These are phyloP conservation scores for Bruguiera parviflora DNA, from an alignment of 345 rosid genomes.

Conservation along the genomic window DNA sequence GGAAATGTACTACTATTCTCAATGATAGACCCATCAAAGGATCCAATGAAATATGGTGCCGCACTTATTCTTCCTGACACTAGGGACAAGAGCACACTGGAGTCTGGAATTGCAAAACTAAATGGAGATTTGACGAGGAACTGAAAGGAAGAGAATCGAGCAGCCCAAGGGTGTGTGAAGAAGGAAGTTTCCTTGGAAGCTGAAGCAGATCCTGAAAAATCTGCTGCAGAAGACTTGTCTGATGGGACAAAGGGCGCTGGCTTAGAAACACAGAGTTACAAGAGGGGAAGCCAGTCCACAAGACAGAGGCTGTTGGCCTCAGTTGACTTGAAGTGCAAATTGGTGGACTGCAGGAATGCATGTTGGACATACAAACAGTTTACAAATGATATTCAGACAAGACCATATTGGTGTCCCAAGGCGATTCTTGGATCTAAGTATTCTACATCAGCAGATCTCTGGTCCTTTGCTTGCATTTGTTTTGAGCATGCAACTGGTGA, in stretches of 20 bases:
- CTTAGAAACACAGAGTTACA: constrained; percentile 30
- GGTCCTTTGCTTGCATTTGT: constrained; percentile 80
- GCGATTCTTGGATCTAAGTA: constrained; percentile 75
- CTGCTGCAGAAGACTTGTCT: constrained; percentile 32
- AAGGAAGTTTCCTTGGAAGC: constrained; percentile 39
- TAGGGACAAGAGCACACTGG: constrained; percentile 35
- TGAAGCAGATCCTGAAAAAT: constrained; percentile 37
- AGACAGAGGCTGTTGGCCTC: constrained; percentile 49
- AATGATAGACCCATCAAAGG: constrained; percentile 58
- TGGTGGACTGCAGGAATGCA: constrained; percentile 78
- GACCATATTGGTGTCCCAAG: constrained; percentile 76
- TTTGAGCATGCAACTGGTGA: constrained; percentile 81
- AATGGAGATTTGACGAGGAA: constrained; percentile 55
- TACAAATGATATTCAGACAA: constrained; percentile 70
- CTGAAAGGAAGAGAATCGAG: constrained; percentile 58
- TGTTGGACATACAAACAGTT: constrained; percentile 83
- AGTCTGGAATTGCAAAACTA: constrained; percentile 26
- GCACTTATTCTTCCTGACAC: constrained; percentile 43
- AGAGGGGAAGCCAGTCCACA: constrained; percentile 45
- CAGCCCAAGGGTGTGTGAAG: constrained; percentile 49
- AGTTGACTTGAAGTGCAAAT: constrained; percentile 55
- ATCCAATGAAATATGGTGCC: constrained; percentile 44
- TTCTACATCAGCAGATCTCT: constrained; percentile 70
- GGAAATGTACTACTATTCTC: constrained; percentile 61
- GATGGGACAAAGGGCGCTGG: constrained; percentile 36